Base-by-base conservation (phyloP, 2,329 filamentous ascomycete species). In the Ilyonectria mors-panacis region DNA sequence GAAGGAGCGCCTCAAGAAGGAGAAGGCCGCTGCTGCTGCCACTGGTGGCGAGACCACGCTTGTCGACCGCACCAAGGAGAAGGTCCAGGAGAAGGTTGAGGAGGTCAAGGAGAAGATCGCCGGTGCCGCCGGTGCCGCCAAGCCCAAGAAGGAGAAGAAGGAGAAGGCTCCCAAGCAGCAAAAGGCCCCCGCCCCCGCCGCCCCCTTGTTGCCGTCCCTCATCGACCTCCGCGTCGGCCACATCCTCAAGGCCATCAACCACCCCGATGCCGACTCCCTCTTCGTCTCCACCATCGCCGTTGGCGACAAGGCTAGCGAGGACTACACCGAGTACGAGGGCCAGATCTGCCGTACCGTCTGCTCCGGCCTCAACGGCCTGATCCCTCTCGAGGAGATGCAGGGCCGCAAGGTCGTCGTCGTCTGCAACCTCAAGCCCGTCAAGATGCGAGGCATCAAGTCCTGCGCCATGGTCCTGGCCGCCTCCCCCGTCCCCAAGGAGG, bases 381-480 rank as follows among this genome's bases (percentile, higher is more conserved):
- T 99, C 1, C 96, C 96, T 1, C 87, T 99, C 53, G 94, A 94
- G 81, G 94, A 97, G 81, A 98, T 99, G 96, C 96, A 99, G 82
- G 91, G 91, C 78, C 94, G 96, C 81, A 97, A 97, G 85, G 94
- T 99, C 68, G 89, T 99, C 35, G 93, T 96, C 1, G 95, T 99
- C 23, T 97, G 94, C 87, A 99, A 99, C 83, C 89, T 99, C 74
- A 99, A 99, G 88, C 96, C 96, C 57, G 96, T 98, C 81, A 99
- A 97, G 82, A 99, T 99, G 96, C 93, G 96, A 71, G 96, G 96
- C 73, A 87, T 90, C 84, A 90, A 90, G 84, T 90, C 88, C 3
- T 88, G 84, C 73, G 88, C 95, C 77, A 98, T 99, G 96, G 96
- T 99, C 17, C 89, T 99, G 44, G 96, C 96, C 10, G 96, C 96